Evolutionary conservation across 306 rosid species (phyloP), one percentile per base, ranked within the genome.

Genomic region (Macrotyloma uniflorum): DNA sequence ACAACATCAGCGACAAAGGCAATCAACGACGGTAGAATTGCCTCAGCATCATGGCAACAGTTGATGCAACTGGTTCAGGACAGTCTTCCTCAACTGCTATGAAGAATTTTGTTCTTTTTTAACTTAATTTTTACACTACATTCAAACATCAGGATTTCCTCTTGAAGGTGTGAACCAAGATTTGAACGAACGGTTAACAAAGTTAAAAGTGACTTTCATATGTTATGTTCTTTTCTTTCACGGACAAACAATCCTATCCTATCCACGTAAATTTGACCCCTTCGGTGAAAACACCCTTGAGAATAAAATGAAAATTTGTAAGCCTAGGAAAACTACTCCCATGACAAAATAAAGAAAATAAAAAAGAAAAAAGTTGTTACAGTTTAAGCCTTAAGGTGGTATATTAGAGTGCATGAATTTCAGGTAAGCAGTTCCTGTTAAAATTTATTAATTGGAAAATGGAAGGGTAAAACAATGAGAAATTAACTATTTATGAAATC

Each of bases 1-100:
- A 11, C 76, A 51, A 15, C 42, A 47, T 63, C 80, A 75, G 8
- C 59, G 5, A 51, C 86, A 79, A 61, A 54, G 75, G 80, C 49
- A 55, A 68, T 26, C 85, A 54, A 61, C 66, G 63, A 36, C 75
- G 54, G 22, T 61, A 47, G 53, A 80, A 61, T 11, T 43, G 53
- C 69, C 10, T 0, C 85, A 58, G 23, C 77, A 72, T 24, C 43
- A 38, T 42, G 65, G 18, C 19, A 15, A 61, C 3, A n/a, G 58
- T 42, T 62, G 19, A 23, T 50, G 0, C 83, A 70, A 72, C n/a
- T 69, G 47, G 8, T 58, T 57, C n/a, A 43, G 40, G 30, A 16
- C 66, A 74, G 72, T 81, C 61, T 36, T 66, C 16, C 42, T 45
- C 79, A 7, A 43, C 8, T 54, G 33, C 13, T 54, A 53, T 67